phyloP scores from a whole-genome alignment of 2,329 filamentous ascomycete species.

The Thermoascus crustaceus region DNA sequence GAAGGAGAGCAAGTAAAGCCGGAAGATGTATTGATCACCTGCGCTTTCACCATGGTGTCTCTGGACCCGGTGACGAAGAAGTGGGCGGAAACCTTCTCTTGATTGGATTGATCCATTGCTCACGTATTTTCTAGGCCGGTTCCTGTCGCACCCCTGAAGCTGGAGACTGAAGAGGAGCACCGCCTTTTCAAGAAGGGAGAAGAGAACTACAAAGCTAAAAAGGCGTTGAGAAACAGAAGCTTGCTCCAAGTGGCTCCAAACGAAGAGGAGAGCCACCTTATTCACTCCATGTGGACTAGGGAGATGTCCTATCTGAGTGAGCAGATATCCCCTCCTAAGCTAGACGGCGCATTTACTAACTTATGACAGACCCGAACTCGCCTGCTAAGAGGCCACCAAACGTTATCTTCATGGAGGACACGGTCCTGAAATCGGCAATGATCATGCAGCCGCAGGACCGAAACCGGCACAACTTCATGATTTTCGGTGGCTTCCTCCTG shows the following conservation, averaged over 20 bases:
- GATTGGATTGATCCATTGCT: conserved; percentile 3
- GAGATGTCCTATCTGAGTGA: conserved; percentile 55
- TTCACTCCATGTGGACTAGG: conserved; percentile 65
- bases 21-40: conserved; percentile 60
- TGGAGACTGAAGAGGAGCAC: conserved; percentile 59
- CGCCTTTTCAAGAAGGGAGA: conserved; percentile 55
- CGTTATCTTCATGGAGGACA: conserved; percentile 54
- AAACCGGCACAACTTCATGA: conserved; percentile 67
- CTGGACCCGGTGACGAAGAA: conserved; percentile 61
- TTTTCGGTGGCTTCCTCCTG: conserved; percentile 67
- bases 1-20: conserved; percentile 48
- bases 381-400: conserved; percentile 48
- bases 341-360: not conserved
- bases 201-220: conserved; percentile 59
- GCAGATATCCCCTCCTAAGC: conserved; percentile 7
- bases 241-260: conserved; percentile 61
- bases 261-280: conserved; percentile 61
- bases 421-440: conserved; percentile 55
- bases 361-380: conserved; percentile 44
- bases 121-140: conserved; percentile 42
- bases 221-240: conserved; percentile 51
- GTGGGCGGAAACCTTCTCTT: conserved; percentile 18
- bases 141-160: conserved; percentile 51
- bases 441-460: conserved; percentile 71
- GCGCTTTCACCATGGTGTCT: conserved; percentile 70